Evolutionary conservation across 805 yeast species (phyloP), one percentile per base, ranked within the genome.

Genomic region (Ogataea dorogensis): DNA sequence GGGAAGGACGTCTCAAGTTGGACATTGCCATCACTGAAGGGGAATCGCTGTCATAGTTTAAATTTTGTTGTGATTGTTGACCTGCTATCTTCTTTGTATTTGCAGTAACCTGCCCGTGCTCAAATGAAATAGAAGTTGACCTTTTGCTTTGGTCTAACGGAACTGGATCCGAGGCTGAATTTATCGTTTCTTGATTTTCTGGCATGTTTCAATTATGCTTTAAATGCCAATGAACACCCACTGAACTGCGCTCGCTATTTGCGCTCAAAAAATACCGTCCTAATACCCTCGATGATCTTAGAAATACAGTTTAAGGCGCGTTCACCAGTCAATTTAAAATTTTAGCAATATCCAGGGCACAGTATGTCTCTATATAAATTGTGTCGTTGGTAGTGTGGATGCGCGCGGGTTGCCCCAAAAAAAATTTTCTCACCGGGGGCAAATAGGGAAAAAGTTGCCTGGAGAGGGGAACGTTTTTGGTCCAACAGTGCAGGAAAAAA

Each of bases 1-100:
- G 86, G 4, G 85, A 79, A 2, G 86, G 85, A 46, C 84, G 76
- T 42, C 81, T 66, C 36, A 78, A 56, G 51, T 68, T 74, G 6
- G 84, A 75, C 21, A 76, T 59, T 1, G 84, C 82, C 57, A 74
- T 53, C 9, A 70, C 76, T 23, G 78, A 69, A 4, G 81, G 80
- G 0, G 73, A 68, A 5, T 52, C 55, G 7, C 24, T 42, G 13
- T 28, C 39, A 19, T 15, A 28, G 13, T 49, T 20, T 14, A 25
- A 8, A 5, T 27, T 50, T 56, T 29, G 37, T 43, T 12, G 47
- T 17, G 39, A 7, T 29, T 26, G 33, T 30, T 39, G 27, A 26
- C 40, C 7, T 23, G 53, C 33, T 17, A 34, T 39, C 34, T 50
- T 49, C 34, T 50, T 51, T 5, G 54, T 33, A 5, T 46, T 48